Conservation (phyloP, 768 basidiomycete species). For the Leccinum longicurvipes region DNA sequence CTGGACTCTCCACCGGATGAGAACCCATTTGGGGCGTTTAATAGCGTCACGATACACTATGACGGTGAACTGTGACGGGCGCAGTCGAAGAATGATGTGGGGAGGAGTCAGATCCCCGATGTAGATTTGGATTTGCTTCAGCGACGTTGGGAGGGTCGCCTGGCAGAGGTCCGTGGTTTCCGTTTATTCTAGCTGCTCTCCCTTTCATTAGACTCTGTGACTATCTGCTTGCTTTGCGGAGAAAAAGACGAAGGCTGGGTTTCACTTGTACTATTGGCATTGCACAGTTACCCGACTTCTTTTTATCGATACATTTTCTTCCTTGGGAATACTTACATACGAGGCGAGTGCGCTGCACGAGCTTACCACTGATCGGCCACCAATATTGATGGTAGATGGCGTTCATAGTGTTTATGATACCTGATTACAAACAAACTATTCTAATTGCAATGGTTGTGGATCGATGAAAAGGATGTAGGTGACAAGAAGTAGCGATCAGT, state of each 20-base stretch:
- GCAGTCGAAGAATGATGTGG: neutral
- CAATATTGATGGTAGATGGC: slow-evolving; percentile 11
- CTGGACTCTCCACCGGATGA: slow-evolving; percentile 43
- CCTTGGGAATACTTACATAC: slow-evolving; percentile 23
- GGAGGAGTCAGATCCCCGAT: slow-evolving; percentile 1
- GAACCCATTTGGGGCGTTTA: slow-evolving; percentile 85
- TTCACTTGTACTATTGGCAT: slow-evolving; percentile 37
- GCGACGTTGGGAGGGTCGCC: neutral
- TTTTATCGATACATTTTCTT: slow-evolving; percentile 19
- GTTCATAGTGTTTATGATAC: slow-evolving; percentile 31
- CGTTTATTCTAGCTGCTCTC: slow-evolving; percentile 1
- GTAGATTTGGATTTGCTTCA: slow-evolving; percentile 6
- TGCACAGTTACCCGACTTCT: slow-evolving; percentile 22
- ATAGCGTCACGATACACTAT: slow-evolving; percentile 84
- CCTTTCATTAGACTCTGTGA: slow-evolving; percentile 18
- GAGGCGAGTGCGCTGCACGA: slow-evolving; percentile 15
- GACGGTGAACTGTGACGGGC: slow-evolving; percentile 57
- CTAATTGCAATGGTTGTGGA: slow-evolving; percentile 20
- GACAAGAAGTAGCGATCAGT: slow-evolving; percentile 12
- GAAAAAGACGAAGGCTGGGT: slow-evolving; percentile 7
- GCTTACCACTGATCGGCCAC: slow-evolving; percentile 20
- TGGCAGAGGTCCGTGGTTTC: slow-evolving; percentile 21
- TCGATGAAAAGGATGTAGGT: neutral
- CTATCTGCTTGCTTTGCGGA: slow-evolving; percentile 21
- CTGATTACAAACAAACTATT: slow-evolving; percentile 29